Evolutionary conservation across 2,329 filamentous ascomycete genomes (phyloP).

Genomic region (Pseudogymnoascus sp.): DNA sequence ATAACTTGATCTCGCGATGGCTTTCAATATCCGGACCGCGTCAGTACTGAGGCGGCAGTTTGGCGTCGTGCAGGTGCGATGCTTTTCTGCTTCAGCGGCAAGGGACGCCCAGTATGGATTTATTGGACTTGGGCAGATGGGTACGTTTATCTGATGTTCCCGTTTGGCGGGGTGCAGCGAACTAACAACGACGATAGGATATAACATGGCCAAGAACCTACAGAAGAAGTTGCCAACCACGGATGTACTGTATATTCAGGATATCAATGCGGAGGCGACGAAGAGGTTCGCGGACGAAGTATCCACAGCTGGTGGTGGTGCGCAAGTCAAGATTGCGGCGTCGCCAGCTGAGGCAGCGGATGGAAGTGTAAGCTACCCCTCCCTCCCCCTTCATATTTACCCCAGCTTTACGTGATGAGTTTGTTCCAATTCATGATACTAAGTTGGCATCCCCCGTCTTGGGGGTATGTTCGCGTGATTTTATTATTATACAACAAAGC

Average conservation of each 20-base stretch:
- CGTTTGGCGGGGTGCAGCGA: conserved; percentile 7
- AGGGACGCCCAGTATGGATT: conserved; percentile 47
- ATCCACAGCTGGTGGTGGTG: conserved; percentile 28
- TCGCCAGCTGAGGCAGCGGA: conserved; percentile 55
- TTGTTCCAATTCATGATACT: conserved; percentile 57
- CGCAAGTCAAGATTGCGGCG: conserved; percentile 45
- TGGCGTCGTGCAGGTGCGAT: conserved; percentile 18
- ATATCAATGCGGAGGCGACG: conserved; percentile 51
- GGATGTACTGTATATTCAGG: conserved; percentile 56
- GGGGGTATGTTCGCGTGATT: conserved; percentile 50
- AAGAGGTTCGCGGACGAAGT: conserved; percentile 49
- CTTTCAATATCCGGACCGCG: background rate
- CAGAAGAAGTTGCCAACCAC: conserved; percentile 53
- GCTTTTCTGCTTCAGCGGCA: conserved; percentile 38
- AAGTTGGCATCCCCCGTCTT: conserved; percentile 56
- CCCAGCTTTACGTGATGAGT: conserved; percentile 39
- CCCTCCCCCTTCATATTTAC: conserved; percentile 11
- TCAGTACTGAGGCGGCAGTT: conserved; percentile 1
- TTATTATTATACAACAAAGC: conserved; percentile 49
- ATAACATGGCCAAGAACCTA: conserved; percentile 64
- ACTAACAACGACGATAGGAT: conserved; percentile 39
- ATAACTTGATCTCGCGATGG: background rate
- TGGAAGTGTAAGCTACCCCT: conserved; percentile 47
- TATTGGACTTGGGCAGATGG: conserved; percentile 52
- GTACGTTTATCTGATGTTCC: conserved; percentile 30